Conservation (phyloP, 2,329 filamentous ascomycete species). For the Colletotrichum chlorophyti region DNA sequence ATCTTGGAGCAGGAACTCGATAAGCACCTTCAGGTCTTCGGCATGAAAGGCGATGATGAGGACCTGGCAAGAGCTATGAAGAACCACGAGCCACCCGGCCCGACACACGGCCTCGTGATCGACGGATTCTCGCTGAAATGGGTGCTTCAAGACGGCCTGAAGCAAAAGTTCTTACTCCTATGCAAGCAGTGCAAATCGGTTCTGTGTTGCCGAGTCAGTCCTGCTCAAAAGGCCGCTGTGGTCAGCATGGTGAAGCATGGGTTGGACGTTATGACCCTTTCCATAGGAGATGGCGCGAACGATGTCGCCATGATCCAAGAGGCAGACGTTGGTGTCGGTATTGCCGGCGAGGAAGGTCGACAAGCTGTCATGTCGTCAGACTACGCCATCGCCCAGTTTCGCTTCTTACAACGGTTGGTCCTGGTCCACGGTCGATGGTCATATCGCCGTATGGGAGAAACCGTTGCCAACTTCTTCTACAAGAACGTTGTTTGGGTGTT, state of each 20-base stretch:
- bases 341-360: slow-evolving; percentile 89
- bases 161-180: slow-evolving; percentile 90
- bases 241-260: slow-evolving; percentile 95
- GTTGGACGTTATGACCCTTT: slow-evolving; percentile 93
- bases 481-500: slow-evolving; percentile 99
- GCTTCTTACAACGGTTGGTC: slow-evolving; percentile 83
- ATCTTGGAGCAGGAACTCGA: slow-evolving; percentile 76
- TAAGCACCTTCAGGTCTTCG: slow-evolving; percentile 74
- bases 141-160: slow-evolving; percentile 81
- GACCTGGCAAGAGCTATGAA: slow-evolving; percentile 81
- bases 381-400: slow-evolving; percentile 94
- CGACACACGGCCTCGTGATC: slow-evolving; percentile 92
- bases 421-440: slow-evolving; percentile 95
- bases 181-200: slow-evolving; percentile 98
- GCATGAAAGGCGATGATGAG: slow-evolving; percentile 82
- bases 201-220: slow-evolving; percentile 95
- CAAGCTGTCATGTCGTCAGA: slow-evolving; percentile 97
- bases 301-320: slow-evolving; percentile 99
- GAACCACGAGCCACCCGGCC: slow-evolving; percentile 84
- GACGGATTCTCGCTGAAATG: slow-evolving; percentile 93
- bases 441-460: slow-evolving; percentile 91
- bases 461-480: slow-evolving; percentile 99
- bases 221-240: slow-evolving; percentile 96
- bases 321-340: slow-evolving; percentile 94
- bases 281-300: slow-evolving; percentile 92